Conservation (phyloP, 2,329 filamentous ascomycete genomes). For the Knufia petricola region DNA sequence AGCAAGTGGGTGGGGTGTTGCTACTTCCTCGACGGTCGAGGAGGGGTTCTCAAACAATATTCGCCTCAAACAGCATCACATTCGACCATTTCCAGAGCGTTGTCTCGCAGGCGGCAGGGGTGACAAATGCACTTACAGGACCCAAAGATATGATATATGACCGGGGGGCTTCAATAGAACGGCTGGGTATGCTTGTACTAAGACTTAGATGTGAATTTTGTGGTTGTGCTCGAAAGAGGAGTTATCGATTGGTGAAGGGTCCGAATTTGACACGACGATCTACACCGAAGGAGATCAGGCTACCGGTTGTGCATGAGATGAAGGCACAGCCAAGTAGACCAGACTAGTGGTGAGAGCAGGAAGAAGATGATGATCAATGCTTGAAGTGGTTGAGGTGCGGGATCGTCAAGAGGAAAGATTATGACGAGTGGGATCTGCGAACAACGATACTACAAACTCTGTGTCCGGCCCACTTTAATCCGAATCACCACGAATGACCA, state of each 20-base stretch:
- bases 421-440: constrained; percentile 8
- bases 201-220: not conserved
- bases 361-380: constrained; percentile 5
- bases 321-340: not conserved
- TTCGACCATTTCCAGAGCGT: not conserved
- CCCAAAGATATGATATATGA: not conserved
- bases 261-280: constrained; percentile 2
- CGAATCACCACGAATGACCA: too few species aligned
- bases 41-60: constrained; percentile 1
- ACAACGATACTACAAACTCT: not conserved
- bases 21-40: not conserved
- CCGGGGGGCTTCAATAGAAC: not conserved
- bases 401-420: constrained; percentile 2
- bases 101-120: too few species aligned
- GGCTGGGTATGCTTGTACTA: not conserved
- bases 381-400: constrained; percentile 8
- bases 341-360: constrained; percentile 4
- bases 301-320: constrained; percentile 7
- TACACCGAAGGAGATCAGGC: not conserved
- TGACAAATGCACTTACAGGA: too few species aligned
- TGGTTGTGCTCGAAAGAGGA: not conserved
- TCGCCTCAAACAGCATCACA: not conserved
- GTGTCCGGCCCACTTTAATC: not conserved
- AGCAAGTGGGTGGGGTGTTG: constrained; percentile 1
- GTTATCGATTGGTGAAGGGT: not conserved